Evolutionary conservation across 2,329 filamentous ascomycete genomes (phyloP), one percentile per base, ranked within the genome.

Genomic region (Didymella glomerata): DNA sequence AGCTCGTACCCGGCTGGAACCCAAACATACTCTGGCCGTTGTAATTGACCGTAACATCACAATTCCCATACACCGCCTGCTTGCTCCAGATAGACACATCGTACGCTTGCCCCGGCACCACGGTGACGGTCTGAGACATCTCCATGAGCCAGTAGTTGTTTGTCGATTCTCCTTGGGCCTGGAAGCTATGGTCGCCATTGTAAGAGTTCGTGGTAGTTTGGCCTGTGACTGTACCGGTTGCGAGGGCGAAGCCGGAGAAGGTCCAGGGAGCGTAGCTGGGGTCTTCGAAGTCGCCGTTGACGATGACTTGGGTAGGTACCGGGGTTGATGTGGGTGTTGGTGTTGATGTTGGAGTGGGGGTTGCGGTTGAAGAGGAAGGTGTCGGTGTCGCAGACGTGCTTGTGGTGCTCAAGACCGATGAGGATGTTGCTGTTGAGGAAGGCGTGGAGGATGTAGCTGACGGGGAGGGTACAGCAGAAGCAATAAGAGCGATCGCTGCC

Each of bases 81-180:
- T n/a, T 27, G 11, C 41, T 44, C 41, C 41, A 44, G 5, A 44
- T 2, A 27, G 22, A 25, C 14, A 44, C 41, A 10, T 44, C 22
- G 11, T 44, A 44, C 13, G 41, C 41, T 11, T 44, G 41, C 13
- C 41, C 41, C 25, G 41, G 41, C 13, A 27, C 22, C 11, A 44
- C 24, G 20, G 22, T 27, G 24, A 44, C 41, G 24, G 14, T 27
- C 7, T 44, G 41, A 16, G 41, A 44, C 41, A 44, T 44, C 22
- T 44, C 41, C 41, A 44, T 44, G 11, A 44, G 41, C 41, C 41
- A 44, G 24, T 44, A 44, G 24, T 44, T 44, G 41, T 27, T 44
- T 1, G 41, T 2, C 2, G 41, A 44, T 7, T 44, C 41, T 7
- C 41, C 41, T 27, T 44, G 41, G 14, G 41, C 41, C 27, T 44